Base-by-base conservation (phyloP, 768 basidiomycete species). In the Psilocybe azurescens region DNA sequence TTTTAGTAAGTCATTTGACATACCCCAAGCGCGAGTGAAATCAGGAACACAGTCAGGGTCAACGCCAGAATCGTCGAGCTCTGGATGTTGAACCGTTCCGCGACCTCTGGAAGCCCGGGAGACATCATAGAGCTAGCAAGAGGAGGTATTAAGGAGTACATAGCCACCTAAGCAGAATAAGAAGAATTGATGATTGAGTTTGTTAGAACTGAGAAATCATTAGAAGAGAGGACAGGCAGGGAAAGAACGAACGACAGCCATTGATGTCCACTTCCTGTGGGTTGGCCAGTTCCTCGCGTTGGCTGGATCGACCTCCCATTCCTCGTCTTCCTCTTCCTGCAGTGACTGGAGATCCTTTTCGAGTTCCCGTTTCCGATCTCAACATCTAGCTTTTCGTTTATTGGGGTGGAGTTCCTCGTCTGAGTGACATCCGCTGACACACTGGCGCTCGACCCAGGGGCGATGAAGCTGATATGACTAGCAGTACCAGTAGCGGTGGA, bases 261-360 rank as follows among this genome's bases (percentile, higher is more conserved):
- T 74, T 0, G 83, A 75, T 24, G 77, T 76, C 89, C 89, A 91
- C 72, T 90, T 90, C 66, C 72, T 82, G 8, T 73, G 51, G 2
- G 65, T 58, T 6, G 83, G 63, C 89, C 89, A 91, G 69, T 90
- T 91, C n/a, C 88, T 77, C 0, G 89, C 83, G 67, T 91, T 89
- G 9, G 74, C 72, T 14, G 84, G 80, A 62, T 84, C 85, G 57
- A 77, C 72, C 30, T 80, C 78, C 89, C 89, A 91, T 53, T 81
- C 80, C n/a, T 84, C 81, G 56, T 80, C 81, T 44, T 82, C 70
- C 30, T 44, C 10, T 16, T 44, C 14, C 2, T 44, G 38, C 38
- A 9, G 7, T 14, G 14, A 39, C 38, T 63, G 10, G 14, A 65
- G 66, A 72, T n/a, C 5, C 41, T 44, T 44, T n/a, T 14, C 41